Evolutionary conservation across 1,284 basidiomycete genomes (phyloP), one percentile per base, ranked within the genome.

Genomic region (Leccinum griseonigrum): DNA sequence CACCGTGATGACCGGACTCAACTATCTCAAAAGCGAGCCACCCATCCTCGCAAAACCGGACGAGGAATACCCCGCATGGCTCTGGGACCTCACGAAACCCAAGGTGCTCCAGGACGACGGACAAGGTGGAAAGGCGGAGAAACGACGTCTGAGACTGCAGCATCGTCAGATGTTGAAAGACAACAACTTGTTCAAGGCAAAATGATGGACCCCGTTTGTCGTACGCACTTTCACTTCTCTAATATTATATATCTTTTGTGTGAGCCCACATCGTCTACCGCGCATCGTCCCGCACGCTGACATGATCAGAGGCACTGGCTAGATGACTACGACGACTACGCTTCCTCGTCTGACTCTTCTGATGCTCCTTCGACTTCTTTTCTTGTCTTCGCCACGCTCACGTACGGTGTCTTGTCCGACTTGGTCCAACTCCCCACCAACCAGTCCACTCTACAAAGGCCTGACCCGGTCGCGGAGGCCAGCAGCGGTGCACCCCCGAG

Each of bases 1-100:
- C 60, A 93, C 92, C 6, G 76, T 91, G 2, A 77, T 98, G 40
- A 79, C 80, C 9, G 94, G 94, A 3, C 74, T 95, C 7, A 88
- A 90, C 63, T 94, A 94, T 69, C 80, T 93, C 57, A 97, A 97
- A 75, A 89, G 86, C 65, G 90, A 95, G 71, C 78, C 85, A 0
- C 89, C 92, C 40, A 87, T 97, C 3, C 75, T 95, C 11, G 93
- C 95, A 1, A 77, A 85, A 11, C 80, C 90, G 3, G 95, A 98
- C 75, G 86, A 91, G 43, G 86, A 90, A 69, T 97, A 98, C 75
- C 95, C 95, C 1, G 73, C 84, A 4, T 97, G 95, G 95, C 76
- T 98, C 52, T 98, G 95, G 94, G 87, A 82, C 26, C 73, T 95
- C 51, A 77, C 94, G 31, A 73, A 83, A 64, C 81, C 84, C 5